Evolutionary conservation across 441 rosid genomes (phyloP).

Genomic region (Populus hybrid): DNA sequence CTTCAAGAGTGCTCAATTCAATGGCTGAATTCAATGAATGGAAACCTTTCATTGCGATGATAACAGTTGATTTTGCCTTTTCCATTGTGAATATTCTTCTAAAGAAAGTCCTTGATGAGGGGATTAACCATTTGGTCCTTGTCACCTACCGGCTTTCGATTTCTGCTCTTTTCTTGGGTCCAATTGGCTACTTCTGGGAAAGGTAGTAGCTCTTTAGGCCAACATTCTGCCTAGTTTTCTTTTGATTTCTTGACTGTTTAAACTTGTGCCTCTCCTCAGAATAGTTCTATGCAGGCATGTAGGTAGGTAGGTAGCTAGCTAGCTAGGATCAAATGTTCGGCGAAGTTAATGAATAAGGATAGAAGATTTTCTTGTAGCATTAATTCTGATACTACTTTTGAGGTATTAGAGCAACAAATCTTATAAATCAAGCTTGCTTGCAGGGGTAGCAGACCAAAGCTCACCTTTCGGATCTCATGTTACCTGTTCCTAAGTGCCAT

Average conservation of each 20-base stretch:
- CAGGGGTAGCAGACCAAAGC: conserved; percentile 60
- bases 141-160: conserved; percentile 52
- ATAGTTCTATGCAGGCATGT: background rate
- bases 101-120: conserved; percentile 51
- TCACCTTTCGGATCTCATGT: conserved; percentile 44
- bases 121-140: conserved; percentile 49
- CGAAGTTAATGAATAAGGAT: background rate
- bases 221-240: background rate
- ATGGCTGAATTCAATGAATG: conserved; percentile 36
- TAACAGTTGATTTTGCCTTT: conserved; percentile 48
- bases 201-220: conserved; percentile 29
- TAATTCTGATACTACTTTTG: background rate
- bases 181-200: conserved; percentile 52
- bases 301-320: background rate
- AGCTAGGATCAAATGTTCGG: background rate
- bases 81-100: conserved; percentile 53
- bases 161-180: conserved; percentile 52
- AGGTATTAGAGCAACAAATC: background rate
- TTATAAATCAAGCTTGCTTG: conserved; percentile 1
- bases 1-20: background rate
- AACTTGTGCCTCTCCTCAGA: background rate
- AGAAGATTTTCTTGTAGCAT: background rate
- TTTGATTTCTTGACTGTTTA: background rate
- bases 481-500: conserved; percentile 58
- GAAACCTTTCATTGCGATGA: conserved; percentile 47